These are phyloP conservation scores for Colletotrichum nymphaeae DNA, from an alignment of 2,329 filamentous ascomycete species.

Conservation along the genomic window DNA sequence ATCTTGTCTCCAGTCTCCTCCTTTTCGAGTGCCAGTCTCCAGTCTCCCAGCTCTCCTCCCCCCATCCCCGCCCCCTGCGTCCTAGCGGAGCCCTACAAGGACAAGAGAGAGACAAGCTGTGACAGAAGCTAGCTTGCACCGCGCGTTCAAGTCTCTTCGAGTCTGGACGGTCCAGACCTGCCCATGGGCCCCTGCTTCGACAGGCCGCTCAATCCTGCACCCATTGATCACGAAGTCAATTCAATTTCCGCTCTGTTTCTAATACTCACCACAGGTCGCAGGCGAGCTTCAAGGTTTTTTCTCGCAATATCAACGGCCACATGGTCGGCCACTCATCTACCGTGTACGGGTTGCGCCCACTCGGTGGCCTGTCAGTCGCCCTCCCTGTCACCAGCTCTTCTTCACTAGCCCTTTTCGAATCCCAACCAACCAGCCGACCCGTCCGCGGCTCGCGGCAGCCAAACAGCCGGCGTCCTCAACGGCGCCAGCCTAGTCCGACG, in stretches of 20 bases:
- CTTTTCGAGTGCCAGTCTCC: not conserved
- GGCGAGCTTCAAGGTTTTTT: not conserved
- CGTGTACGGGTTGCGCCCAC: not conserved
- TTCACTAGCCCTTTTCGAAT: not conserved
- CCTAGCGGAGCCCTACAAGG: slow-evolving; percentile 32
- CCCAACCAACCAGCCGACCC: not conserved
- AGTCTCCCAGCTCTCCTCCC: not conserved
- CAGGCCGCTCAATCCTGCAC: slow-evolving; percentile 19
- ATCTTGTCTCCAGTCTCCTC: slow-evolving; percentile 8
- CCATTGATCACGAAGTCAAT: not conserved
- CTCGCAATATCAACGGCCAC: not conserved
- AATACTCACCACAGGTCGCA: not conserved
- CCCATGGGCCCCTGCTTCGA: slow-evolving; percentile 21
- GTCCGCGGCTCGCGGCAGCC: slow-evolving; percentile 31
- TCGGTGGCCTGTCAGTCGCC: not conserved
- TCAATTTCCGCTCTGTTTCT: slow-evolving; percentile 8
- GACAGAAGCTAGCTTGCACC: slow-evolving; percentile 26
- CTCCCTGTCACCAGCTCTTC: not conserved
- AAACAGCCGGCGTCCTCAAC: slow-evolving; percentile 18
- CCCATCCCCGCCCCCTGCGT: slow-evolving; percentile 22
- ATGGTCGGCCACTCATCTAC: not conserved
- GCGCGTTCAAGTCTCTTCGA: slow-evolving; percentile 27
- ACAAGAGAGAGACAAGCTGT: slow-evolving; percentile 28
- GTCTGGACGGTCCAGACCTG: slow-evolving; percentile 22
- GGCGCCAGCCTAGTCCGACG: slow-evolving; percentile 30